A percentile compares a stretch with the other conserved stretches of the same genome.
Evolutionary conservation across 805 yeast genomes (phyloP).

Genomic region (Cyberlindnera mycetangii): DNA sequence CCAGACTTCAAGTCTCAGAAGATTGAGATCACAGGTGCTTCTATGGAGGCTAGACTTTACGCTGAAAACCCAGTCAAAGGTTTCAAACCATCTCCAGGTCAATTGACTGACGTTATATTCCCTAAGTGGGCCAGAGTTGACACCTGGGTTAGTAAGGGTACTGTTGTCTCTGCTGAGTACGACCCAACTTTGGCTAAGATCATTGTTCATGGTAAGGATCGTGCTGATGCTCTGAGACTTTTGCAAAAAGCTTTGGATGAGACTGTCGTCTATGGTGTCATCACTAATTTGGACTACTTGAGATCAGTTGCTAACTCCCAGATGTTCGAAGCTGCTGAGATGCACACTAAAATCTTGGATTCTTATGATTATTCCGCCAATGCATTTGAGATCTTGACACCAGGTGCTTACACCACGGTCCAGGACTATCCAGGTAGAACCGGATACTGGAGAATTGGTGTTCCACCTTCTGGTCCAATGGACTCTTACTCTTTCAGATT

Average conservation of each 20-base stretch:
- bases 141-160: conserved; percentile 90
- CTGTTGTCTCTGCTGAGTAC: conserved; percentile 85
- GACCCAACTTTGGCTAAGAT: conserved; percentile 97
- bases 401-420: conserved; percentile 95
- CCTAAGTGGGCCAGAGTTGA: conserved; percentile 93
- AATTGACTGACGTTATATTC: conserved; percentile 76
- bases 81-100: conserved; percentile 96
- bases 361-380: conserved; percentile 73
- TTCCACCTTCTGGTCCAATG: conserved; percentile 99
- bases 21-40: conserved; percentile 72
- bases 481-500: conserved; percentile 86
- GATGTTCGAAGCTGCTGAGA: conserved; percentile 80
- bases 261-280: conserved; percentile 84
- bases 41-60: conserved; percentile 95
- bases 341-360: conserved; percentile 87
- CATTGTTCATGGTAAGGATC: conserved; percentile 88
- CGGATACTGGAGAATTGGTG: conserved; percentile 70
- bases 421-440: conserved; percentile 94
- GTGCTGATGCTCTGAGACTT: conserved; percentile 78
- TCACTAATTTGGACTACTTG: conserved; percentile 86
- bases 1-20: conserved; percentile 64
- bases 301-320: conserved; percentile 78
- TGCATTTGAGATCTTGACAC: conserved; percentile 80
- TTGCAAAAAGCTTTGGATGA: conserved; percentile 79
- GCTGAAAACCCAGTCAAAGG: conserved; percentile 97